phyloP scores from a whole-genome alignment of 2,329 filamentous ascomycete genomes.

The Microcyclospora pomicola region DNA sequence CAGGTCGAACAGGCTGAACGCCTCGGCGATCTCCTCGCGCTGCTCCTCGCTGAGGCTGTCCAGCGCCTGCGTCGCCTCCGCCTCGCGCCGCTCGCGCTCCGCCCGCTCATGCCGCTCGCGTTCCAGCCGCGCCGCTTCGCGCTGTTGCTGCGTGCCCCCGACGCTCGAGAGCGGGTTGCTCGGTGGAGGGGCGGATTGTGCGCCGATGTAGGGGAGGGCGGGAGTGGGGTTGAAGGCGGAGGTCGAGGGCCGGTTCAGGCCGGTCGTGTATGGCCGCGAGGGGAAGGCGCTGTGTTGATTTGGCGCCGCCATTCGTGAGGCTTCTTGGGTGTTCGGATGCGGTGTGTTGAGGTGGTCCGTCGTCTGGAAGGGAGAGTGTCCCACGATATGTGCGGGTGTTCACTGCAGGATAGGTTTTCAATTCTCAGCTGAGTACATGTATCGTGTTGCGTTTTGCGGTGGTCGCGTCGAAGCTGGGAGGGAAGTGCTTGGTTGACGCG shows the following conservation, averaged over 20 bases:
- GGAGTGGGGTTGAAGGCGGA: slow-evolving; percentile 19
- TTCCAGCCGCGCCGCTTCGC: slow-evolving; percentile 29
- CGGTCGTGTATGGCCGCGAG: slow-evolving; percentile 37
- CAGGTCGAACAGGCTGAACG: slow-evolving; percentile 93
- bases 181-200: slow-evolving; percentile 10
- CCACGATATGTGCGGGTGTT: neutral
- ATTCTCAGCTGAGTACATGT: neutral
- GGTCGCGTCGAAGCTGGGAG: neutral
- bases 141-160: slow-evolving; percentile 22
- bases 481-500: neutral
- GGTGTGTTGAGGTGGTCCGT: neutral
- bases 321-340: slow-evolving; percentile 1
- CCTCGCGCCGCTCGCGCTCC: slow-evolving; percentile 29
- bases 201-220: slow-evolving; percentile 23
- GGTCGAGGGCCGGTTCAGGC: slow-evolving; percentile 25
- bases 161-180: slow-evolving; percentile 12
- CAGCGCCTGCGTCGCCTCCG: slow-evolving; percentile 33
- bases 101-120: slow-evolving; percentile 28
- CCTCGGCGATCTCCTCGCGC: slow-evolving; percentile 83
- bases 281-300: slow-evolving; percentile 37
- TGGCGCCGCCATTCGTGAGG: slow-evolving; percentile 35
- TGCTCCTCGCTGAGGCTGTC: slow-evolving; percentile 69
- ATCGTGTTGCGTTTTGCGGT: neutral
- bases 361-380: neutral
- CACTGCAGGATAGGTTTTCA: neutral